These are phyloP conservation scores for Pilobolus umbonatus DNA, from an alignment of 192 early-diverging fungal species.

Conservation along the genomic window DNA sequence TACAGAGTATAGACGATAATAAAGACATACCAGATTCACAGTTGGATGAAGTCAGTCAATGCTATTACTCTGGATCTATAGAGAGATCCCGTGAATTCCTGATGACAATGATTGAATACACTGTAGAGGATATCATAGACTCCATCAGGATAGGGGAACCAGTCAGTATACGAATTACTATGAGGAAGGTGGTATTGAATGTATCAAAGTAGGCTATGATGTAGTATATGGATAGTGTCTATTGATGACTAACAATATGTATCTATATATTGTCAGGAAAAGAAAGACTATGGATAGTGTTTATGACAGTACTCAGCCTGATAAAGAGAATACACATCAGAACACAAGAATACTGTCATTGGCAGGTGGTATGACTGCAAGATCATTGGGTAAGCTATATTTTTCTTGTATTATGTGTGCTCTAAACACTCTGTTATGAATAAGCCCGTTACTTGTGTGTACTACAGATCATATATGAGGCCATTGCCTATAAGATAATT, in stretches of 20 bases:
- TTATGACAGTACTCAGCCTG: neutral
- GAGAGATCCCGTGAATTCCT: neutral
- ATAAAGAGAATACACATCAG: neutral
- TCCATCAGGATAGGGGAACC: neutral
- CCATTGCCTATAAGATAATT: slow-evolving; percentile 17
- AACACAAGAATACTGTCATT: neutral
- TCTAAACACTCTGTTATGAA: neutral
- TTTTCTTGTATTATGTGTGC: neutral
- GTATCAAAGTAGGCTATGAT: no score
- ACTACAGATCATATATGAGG: slow-evolving; percentile 29
- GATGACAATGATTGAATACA: slow-evolving; percentile 4
- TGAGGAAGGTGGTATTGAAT: no score
- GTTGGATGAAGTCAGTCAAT: no score
- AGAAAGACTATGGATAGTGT: neutral
- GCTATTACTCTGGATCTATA: no score
- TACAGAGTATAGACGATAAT: no score
- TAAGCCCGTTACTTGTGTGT: slow-evolving; percentile 25
- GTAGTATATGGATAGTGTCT: no score
- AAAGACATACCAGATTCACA: no score
- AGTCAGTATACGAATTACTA: neutral
- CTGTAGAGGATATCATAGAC: neutral
- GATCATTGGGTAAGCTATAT: neutral
- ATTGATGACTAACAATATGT: neutral
- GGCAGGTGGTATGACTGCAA: neutral
- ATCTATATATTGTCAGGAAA: neutral